Conservation (phyloP, 2,329 filamentous ascomycete genomes). For the Xylariomycetidae sp. region DNA sequence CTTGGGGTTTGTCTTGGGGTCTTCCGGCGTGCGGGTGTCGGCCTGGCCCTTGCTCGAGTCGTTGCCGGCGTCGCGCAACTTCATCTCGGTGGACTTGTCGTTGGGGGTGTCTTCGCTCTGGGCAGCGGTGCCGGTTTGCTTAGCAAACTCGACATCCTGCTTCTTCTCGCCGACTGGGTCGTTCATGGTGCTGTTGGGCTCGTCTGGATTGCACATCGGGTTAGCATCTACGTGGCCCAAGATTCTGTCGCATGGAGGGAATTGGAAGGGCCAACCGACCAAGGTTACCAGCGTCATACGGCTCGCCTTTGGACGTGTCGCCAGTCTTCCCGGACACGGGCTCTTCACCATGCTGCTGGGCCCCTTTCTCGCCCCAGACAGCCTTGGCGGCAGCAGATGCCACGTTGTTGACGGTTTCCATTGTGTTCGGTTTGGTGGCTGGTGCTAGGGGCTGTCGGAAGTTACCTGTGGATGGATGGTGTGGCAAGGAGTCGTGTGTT, state of each 20-base stretch:
- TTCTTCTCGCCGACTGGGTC: conserved; percentile 4
- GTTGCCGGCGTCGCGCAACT: conserved; percentile 14
- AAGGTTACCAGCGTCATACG: conserved; percentile 75
- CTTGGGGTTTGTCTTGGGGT: conserved; percentile 29
- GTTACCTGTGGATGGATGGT: background rate
- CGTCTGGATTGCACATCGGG: conserved; percentile 4
- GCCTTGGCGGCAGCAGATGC: conserved; percentile 41
- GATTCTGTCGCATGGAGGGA: too few species aligned
- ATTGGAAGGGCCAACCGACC: conserved; percentile 37
- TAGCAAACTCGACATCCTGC: conserved; percentile 4
- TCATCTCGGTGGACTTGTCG: conserved; percentile 22
- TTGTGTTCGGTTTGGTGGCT: conserved; percentile 22
- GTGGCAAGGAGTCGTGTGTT: background rate
- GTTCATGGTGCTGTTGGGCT: conserved; percentile 7
- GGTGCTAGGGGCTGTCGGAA: background rate
- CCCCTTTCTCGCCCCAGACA: conserved; percentile 38
- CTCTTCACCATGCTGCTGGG: conserved; percentile 42
- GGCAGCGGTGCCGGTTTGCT: conserved; percentile 20
- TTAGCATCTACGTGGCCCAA: too few species aligned
- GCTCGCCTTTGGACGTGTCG: conserved; percentile 60
- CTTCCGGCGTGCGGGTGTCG: conserved; percentile 33
- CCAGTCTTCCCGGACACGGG: conserved; percentile 67
- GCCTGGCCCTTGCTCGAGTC: conserved; percentile 29
- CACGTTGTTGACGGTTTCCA: conserved; percentile 60
- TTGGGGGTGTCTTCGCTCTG: conserved; percentile 18